These are phyloP conservation scores for Aureobasidium sp. DNA, from an alignment of 2,329 filamentous ascomycete species.

Conservation along the genomic window DNA sequence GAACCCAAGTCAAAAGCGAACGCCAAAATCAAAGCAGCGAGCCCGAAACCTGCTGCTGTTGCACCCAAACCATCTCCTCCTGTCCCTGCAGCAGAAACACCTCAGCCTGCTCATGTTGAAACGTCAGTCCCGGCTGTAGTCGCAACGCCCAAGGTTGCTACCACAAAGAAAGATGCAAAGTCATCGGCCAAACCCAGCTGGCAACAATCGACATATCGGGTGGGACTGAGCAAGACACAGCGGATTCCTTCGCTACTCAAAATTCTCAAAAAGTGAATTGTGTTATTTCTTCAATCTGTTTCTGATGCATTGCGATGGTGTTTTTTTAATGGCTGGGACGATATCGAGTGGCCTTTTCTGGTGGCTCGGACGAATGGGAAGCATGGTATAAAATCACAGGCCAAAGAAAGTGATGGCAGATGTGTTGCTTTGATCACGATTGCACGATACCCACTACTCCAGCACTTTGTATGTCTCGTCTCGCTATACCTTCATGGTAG, in stretches of 20 bases:
- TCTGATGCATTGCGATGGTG: constrained; percentile 1
- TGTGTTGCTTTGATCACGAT: no score
- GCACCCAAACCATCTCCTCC: background rate
- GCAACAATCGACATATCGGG: constrained; percentile 25
- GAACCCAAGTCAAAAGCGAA: background rate
- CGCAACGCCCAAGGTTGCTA: constrained; percentile 5
- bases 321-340: background rate
- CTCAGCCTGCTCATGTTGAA: constrained; percentile 18
- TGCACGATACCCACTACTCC: no score
- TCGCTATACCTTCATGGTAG: no score
- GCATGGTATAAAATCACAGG: background rate
- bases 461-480: no score
- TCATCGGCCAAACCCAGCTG: constrained; percentile 7
- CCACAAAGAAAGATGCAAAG: constrained; percentile 20
- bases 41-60: background rate
- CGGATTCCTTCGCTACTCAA: constrained; percentile 42
- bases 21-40: background rate
- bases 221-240: constrained; percentile 44
- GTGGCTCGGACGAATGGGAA: background rate
- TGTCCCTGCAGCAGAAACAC: background rate
- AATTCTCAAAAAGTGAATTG: constrained; percentile 9
- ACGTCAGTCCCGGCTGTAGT: background rate
- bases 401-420: no score
- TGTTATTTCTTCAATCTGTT: background rate
- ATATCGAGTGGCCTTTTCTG: background rate